Base-by-base conservation (phyloP, 2,329 filamentous ascomycete species). In the Tolypocladium pustulatum region DNA sequence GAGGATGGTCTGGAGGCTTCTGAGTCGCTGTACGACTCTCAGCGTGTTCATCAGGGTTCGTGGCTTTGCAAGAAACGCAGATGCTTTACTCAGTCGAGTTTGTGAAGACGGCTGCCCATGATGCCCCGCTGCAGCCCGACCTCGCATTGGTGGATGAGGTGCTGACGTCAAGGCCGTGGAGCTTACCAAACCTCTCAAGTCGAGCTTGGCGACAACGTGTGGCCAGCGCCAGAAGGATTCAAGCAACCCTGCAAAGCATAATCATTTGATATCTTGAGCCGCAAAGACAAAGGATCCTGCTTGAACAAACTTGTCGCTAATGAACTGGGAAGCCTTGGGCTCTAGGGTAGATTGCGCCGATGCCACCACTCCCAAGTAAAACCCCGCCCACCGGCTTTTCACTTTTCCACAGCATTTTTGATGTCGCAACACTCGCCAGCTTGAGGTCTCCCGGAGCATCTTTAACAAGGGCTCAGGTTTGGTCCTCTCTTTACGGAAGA, bases 1-100 rank as follows among this genome's bases (percentile, higher is more conserved):
- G 56, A 66, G 55, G 51, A 25, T 57, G 61, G 61, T 65, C 40
- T 62, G 62, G 22, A 70, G 56, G 17, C 61, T 63, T 60, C 60
- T 63, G 22, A 69, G 65, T 32, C 65, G 67, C 56, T 65, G 65
- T 6, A 58, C 57, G 25, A 66, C 65, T 64, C 66, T 65, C 58
- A 58, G 38, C 58, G 61, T 46, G 59, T 60, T 69, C 68, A 69
- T 70, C 51, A 57, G 56, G 55, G 57, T 49, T 5, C 2, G 49
- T 32, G 25, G 46, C 17, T 49, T 3, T 30, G 46, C 25, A 32
- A 20, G 46, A 51, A 30, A 13, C 10, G 20, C 20, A 9, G 10
- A 15, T 20, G 49, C n/a, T 22, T 53, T 22, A 22, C 30, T 22
- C 20, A 17, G 49, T 53, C 49, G 49, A 36, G 49, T 22, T 36